phyloP scores from a whole-genome alignment of 306 rosid species.

The Gastrolobium villosum region DNA sequence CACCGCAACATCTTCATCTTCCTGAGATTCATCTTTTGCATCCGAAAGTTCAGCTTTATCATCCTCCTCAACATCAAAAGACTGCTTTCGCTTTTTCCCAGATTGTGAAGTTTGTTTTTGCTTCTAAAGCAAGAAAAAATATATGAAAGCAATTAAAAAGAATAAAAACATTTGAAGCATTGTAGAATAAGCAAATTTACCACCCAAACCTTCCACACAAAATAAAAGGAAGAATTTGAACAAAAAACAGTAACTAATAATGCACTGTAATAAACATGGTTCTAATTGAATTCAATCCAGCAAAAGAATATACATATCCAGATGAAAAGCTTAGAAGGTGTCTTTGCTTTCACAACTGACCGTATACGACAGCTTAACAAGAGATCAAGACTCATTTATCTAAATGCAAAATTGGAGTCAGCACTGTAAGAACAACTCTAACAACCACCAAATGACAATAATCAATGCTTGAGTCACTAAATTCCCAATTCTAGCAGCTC shows the following conservation, averaged over 20 bases:
- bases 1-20: conserved; percentile 55
- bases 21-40: conserved; percentile 63
- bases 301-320: conserved; percentile 1
- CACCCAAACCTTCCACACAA: background rate
- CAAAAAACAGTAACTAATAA: background rate
- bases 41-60: conserved; percentile 72
- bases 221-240: conserved; percentile 2
- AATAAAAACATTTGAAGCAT: background rate
- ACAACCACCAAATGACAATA: conserved; percentile 1
- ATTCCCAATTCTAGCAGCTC: background rate
- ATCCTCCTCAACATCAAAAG: conserved; percentile 61
- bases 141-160: conserved; percentile 20
- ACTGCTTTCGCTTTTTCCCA: conserved; percentile 63
- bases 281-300: background rate
- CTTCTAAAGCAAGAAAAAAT: conserved; percentile 55
- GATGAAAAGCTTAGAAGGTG: background rate
- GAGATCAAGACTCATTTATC: background rate
- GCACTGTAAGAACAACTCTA: conserved; percentile 2
- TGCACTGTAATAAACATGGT: background rate
- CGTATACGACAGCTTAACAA: background rate
- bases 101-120: conserved; percentile 58
- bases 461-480: conserved; percentile 2
- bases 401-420: background rate
- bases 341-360: conserved; percentile 10
- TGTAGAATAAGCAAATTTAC: conserved; percentile 19